These are phyloP conservation scores for Echites panduratus DNA, from an alignment of 257 asterid species.

Conservation along the genomic window DNA sequence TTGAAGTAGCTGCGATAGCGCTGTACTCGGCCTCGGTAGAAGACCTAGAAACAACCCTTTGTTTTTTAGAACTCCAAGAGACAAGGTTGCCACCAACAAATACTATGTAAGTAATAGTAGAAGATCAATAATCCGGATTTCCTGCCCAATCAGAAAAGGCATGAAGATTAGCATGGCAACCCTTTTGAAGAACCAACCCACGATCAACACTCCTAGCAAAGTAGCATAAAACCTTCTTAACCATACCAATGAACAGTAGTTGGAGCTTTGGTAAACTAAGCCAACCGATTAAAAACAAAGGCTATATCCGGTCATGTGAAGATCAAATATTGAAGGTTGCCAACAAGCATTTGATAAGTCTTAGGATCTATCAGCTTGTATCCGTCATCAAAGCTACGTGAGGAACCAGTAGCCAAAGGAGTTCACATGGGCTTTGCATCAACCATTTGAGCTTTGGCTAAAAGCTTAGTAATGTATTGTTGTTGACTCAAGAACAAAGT, in stretches of 20 bases:
- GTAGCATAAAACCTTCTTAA: too few species aligned
- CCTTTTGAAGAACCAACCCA: too few species aligned
- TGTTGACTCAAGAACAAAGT: not conserved
- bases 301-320: not conserved
- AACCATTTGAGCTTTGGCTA: not conserved
- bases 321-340: not conserved
- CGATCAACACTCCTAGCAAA: too few species aligned
- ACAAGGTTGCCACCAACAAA: too few species aligned
- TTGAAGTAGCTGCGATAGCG: too few species aligned
- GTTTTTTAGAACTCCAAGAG: too few species aligned
- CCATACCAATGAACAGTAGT: not conserved
- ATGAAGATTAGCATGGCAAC: too few species aligned
- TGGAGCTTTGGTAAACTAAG: not conserved
- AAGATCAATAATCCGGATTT: too few species aligned
- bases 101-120: too few species aligned
- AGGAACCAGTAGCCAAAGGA: not conserved
- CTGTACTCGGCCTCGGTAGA: too few species aligned
- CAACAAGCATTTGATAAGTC: not conserved
- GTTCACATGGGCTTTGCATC: not conserved
- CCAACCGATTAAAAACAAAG: not conserved
- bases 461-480: not conserved
- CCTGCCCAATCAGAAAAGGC: too few species aligned
- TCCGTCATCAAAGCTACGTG: not conserved
- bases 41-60: too few species aligned
- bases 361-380: not conserved